Base-by-base conservation (phyloP, 2,329 filamentous ascomycete species). In the Neonectria punicea region DNA sequence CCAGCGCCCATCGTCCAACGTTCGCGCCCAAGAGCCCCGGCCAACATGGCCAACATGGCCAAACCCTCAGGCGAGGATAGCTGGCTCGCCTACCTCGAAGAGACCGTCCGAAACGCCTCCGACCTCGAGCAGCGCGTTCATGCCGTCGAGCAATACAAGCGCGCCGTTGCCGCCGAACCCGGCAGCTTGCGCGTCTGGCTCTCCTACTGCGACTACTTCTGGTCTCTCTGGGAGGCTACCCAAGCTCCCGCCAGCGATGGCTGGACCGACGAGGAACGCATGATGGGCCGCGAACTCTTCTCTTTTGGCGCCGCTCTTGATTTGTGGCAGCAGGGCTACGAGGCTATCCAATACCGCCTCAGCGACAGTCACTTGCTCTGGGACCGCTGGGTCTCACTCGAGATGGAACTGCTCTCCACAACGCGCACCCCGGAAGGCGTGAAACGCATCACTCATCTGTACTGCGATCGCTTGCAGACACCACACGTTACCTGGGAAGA, bases 351-450 rank as follows among this genome's bases (percentile, higher is more conserved):
- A 75, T 93, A 90, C 78, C 90, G 92, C 66, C 82, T 96, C 63
- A 87, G 87, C 74, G 92, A 94, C 76, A 95, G 93, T 74, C 90
- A 94, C 75, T 79, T 89, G 61, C 85, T 96, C 11, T 97, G 93
- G 93, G 88, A 94, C 75, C 89, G 90, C 68, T 95, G 92, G 86
- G 84, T 93, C 47, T 88, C 90, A 58, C 86, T 93, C 51, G 85
- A 94, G 76, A 84, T 91, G 76, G 87, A 92, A 69, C 87, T 92
- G 69, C 84, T 94, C 20, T 84, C 82, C 28, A 83, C 82, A 80
- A 81, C 85, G 58, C 78, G 82, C 71, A 86, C 87, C 70, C 74
- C 85, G 72, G 80, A 87, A 75, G 83, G 87, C 77, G 83, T 93
- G 16, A 85, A 87, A 66, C 87, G 87, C 73, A 87, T 95, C 72